Percentiles rank a stretch among this genome's conserved stretches.
phyloP scores from a whole-genome alignment of 2,329 filamentous ascomycete species.

The Pseudogymnoascus sp. region DNA sequence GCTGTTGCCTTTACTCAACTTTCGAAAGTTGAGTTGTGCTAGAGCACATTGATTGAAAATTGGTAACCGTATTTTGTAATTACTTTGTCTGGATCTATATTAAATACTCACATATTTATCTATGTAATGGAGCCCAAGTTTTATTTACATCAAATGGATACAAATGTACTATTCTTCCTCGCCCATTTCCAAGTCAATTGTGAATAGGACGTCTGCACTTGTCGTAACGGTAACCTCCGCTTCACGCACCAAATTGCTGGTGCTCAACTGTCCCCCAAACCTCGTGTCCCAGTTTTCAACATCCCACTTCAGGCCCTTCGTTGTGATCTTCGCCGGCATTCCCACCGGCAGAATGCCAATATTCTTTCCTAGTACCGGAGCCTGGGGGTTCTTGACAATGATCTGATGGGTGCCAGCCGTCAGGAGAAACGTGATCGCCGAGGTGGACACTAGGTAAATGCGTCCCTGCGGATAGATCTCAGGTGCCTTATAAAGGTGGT shows the following conservation, averaged over 20 bases:
- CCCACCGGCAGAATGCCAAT: slow-evolving; percentile 80
- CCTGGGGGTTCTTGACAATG: slow-evolving; percentile 35
- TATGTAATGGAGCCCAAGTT: neutral
- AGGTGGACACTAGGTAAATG: slow-evolving; percentile 72
- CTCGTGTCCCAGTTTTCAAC: slow-evolving; percentile 70
- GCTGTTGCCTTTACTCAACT: neutral
- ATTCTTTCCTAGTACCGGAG: slow-evolving; percentile 58
- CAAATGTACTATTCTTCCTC: neutral
- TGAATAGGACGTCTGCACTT: slow-evolving; percentile 61
- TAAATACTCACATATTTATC: neutral
- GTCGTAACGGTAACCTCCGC: slow-evolving; percentile 53
- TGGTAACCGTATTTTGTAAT: neutral
- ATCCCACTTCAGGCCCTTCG: slow-evolving; percentile 82
- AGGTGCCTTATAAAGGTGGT: slow-evolving; percentile 60
- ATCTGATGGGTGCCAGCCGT: slow-evolving; percentile 59
- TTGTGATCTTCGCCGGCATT: slow-evolving; percentile 69
- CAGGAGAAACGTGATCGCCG: slow-evolving; percentile 77
- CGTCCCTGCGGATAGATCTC: slow-evolving; percentile 41
- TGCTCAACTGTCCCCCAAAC: slow-evolving; percentile 66
- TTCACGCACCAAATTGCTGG: slow-evolving; percentile 67
- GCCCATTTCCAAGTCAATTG: slow-evolving; percentile 43
- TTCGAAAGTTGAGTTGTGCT: neutral
- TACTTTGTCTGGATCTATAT: neutral
- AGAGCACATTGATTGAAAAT: too few species aligned
- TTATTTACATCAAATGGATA: neutral